Evolutionary conservation across 2,329 filamentous ascomycete species (phyloP), one percentile per base, ranked within the genome.

Genomic region (Apiospora koreana): DNA sequence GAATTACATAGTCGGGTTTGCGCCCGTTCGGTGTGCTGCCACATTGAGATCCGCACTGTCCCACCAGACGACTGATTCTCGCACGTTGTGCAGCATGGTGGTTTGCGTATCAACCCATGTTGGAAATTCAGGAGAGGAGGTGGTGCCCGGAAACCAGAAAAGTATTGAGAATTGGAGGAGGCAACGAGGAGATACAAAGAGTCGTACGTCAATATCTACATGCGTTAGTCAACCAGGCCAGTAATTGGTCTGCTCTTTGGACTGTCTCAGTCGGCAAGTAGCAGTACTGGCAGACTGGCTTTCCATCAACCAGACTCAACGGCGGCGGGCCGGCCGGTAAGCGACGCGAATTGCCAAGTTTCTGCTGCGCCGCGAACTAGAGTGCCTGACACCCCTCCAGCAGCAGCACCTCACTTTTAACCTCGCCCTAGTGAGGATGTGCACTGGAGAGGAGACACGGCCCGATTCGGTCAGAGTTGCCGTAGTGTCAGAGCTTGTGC

Each of bases 1-100:
- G 54, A 62, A 62, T 62, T 62, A 62, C 54, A 38, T n/a, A 62
- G 54, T 62, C 54, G 54, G 54, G 54, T 8, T 58, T 62, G 54
- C 54, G 54, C 31, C 31, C 18, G 18, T 31, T 31, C 18, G 54
- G 54, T 31, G 31, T 62, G 54, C 54, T 38, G n/a, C 31, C 54
- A 62, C 31, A 10, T n/a, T 9, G 21, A 38, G 35, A 62, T 62
- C 54, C 54, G 54, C 54, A 62, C 54, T 62, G 54, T 35, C 54
- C 35, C 18, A 3, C 54, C 54, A 12, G 54, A 14, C 54, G 54
- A n/a, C 31, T 35, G 54, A 38, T 62, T n/a, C 54, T 62, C 54
- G 54, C 54, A 62, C 54, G 54, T 62, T 62, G 54, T 21, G 50
- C 54, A 12, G 31, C 31, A 31, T 38, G 54, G 54, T 62, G 54